Conservation (phyloP, 768 basidiomycete genomes). For the Melanogaster broomeanus region DNA sequence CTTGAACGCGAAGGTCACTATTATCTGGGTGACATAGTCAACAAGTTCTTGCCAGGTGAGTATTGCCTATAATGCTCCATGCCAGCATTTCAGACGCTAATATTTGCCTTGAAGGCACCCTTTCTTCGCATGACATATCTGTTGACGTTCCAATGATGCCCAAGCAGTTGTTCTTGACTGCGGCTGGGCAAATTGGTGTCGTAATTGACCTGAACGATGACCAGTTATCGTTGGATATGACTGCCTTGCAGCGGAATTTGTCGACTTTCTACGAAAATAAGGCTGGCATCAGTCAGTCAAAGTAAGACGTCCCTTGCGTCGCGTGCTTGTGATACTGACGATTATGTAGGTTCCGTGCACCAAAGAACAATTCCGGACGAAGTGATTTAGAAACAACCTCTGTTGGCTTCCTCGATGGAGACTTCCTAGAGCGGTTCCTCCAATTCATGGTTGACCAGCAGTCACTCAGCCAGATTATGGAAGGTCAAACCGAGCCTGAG, state of each 20-base stretch:
- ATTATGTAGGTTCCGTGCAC: slow-evolving; percentile 63
- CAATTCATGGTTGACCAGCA: slow-evolving; percentile 39
- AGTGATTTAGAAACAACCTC: slow-evolving; percentile 59
- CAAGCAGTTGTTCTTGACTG: slow-evolving; percentile 73
- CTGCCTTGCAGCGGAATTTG: slow-evolving; percentile 76
- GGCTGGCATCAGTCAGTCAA: slow-evolving; percentile 61
- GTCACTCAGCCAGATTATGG: slow-evolving; percentile 51
- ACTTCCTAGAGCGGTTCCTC: slow-evolving; percentile 75
- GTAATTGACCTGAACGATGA: slow-evolving; percentile 60
- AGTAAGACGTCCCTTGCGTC: slow-evolving; percentile 41
- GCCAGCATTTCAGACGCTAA: background rate
- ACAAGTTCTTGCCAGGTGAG: slow-evolving; percentile 70
- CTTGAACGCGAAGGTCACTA: slow-evolving; percentile 72
- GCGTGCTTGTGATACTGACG: background rate
- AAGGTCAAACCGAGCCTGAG: slow-evolving; percentile 62
- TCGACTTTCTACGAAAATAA: slow-evolving; percentile 49
- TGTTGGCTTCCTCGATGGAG: slow-evolving; percentile 86
- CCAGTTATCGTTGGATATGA: slow-evolving; percentile 54
- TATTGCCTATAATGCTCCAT: background rate
- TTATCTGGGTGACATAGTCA: slow-evolving; percentile 76
- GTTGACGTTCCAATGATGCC: slow-evolving; percentile 46
- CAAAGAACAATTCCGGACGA: slow-evolving; percentile 54
- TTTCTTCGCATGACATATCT: slow-evolving; percentile 48
- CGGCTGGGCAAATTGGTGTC: slow-evolving; percentile 77
- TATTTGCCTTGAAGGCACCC: slow-evolving; percentile 45